phyloP scores from a whole-genome alignment of 2,329 filamentous ascomycete genomes.

The Sporothrix curviconia region DNA sequence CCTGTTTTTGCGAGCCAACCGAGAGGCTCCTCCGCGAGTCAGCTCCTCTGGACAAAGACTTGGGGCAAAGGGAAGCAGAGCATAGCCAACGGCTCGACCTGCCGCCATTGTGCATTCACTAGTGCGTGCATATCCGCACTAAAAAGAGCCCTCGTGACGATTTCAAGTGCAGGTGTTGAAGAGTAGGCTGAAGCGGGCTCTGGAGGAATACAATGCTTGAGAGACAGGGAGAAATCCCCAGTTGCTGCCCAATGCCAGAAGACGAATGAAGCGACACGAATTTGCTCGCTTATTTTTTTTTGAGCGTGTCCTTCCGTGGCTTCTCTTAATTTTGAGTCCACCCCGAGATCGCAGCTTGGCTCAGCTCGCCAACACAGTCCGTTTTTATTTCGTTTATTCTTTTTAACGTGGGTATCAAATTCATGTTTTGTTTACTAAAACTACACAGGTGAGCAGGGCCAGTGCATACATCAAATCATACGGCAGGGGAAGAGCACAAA shows the following conservation, averaged over 20 bases:
- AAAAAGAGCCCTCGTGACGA: too few species aligned
- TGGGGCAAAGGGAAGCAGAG: too few species aligned
- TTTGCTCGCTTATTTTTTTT: not conserved
- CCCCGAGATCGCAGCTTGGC: not conserved
- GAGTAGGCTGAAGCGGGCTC: too few species aligned
- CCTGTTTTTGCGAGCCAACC: too few species aligned
- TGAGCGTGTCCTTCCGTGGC: not conserved
- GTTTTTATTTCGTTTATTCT: not conserved
- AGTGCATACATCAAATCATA: not conserved
- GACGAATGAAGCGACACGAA: not conserved
- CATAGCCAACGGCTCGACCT: too few species aligned
- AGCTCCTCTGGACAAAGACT: too few species aligned
- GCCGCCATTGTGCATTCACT: too few species aligned
- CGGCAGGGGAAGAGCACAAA: not conserved
- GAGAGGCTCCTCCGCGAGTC: too few species aligned
- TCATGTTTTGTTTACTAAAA: not conserved
- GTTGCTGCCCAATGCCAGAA: slow-evolving; percentile 1
- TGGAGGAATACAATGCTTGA: not conserved
- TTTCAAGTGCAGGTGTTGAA: not conserved
- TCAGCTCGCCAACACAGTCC: not conserved
- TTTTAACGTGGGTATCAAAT: not conserved
- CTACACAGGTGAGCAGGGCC: not conserved
- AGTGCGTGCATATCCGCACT: too few species aligned
- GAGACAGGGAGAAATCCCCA: not conserved
- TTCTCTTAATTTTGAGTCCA: too few species aligned